phyloP scores from a whole-genome alignment of 345 rosid species.

The Populus pruinosa region DNA sequence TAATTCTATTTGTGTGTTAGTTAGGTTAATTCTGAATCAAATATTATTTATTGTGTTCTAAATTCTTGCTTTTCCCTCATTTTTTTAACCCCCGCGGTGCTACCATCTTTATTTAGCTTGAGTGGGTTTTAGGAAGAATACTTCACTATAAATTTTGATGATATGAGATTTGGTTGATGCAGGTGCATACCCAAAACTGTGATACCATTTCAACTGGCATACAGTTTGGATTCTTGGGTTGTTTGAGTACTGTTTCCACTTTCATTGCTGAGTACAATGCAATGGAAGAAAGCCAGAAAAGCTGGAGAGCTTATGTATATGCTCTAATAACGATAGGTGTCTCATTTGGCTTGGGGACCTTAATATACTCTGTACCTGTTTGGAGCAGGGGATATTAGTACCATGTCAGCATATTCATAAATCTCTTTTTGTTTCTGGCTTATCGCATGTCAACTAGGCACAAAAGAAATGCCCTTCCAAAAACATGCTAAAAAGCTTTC shows the following conservation, averaged over 20 bases:
- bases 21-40: background rate
- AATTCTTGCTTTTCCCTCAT: background rate
- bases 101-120: background rate
- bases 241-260: slow-evolving; percentile 86
- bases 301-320: slow-evolving; percentile 78
- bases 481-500: background rate
- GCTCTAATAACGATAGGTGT: slow-evolving; percentile 39
- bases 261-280: slow-evolving; percentile 86
- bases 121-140: background rate
- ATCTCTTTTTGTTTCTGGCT: background rate
- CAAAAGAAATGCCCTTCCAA: background rate
- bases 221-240: slow-evolving; percentile 79
- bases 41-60: background rate
- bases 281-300: slow-evolving; percentile 61
- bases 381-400: slow-evolving; percentile 40
- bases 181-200: slow-evolving; percentile 55
- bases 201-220: slow-evolving; percentile 48
- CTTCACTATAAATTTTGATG: background rate
- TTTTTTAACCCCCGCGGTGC: background rate
- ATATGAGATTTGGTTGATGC: slow-evolving; percentile 7
- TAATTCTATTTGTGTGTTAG: background rate
- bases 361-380: slow-evolving; percentile 56
- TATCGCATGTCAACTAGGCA: background rate
- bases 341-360: slow-evolving; percentile 52
- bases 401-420: background rate